Percentiles rank a stretch among this genome's conserved stretches.
Conservation (phyloP, 2,329 filamentous ascomycete genomes). For the Trichoderma brevicompactum region DNA sequence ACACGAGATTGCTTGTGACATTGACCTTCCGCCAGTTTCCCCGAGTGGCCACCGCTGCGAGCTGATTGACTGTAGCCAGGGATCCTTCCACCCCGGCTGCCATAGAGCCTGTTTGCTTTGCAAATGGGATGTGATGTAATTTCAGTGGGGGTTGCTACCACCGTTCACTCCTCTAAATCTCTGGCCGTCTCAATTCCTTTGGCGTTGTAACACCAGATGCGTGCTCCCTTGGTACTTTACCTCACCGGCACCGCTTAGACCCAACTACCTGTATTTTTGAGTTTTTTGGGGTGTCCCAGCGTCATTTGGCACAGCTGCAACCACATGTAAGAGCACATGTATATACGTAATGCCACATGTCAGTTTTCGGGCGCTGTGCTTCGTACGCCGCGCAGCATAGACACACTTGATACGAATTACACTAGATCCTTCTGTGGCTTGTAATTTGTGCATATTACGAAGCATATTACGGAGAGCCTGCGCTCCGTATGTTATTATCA, state of each 20-base stretch:
- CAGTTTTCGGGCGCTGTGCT: background rate
- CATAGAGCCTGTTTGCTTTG: background rate
- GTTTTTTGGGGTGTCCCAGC: background rate
- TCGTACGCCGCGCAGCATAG: background rate
- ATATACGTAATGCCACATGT: background rate
- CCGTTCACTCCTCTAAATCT: slow-evolving; percentile 11
- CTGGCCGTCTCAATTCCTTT: slow-evolving; percentile 12
- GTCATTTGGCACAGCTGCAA: background rate
- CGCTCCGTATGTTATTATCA: background rate
- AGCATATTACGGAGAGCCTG: slow-evolving; percentile 5
- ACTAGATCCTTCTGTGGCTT: slow-evolving; percentile 2
- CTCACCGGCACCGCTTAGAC: background rate
- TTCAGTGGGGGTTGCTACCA: background rate
- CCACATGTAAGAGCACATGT: background rate
- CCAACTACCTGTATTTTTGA: background rate
- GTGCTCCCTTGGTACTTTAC: no score
- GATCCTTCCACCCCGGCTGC: slow-evolving; percentile 4
- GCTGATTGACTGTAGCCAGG: slow-evolving; percentile 6
- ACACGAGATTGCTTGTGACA: slow-evolving; percentile 27
- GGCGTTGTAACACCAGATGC: slow-evolving; percentile 17
- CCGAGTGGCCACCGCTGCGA: slow-evolving; percentile 24
- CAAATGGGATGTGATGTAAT: slow-evolving; percentile 20
- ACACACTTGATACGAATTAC: background rate
- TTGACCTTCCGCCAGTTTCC: slow-evolving; percentile 20
- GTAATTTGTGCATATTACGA: slow-evolving; percentile 7